Conservation (phyloP, 1,139 yeast genomes). For the Hansenula sp. region DNA sequence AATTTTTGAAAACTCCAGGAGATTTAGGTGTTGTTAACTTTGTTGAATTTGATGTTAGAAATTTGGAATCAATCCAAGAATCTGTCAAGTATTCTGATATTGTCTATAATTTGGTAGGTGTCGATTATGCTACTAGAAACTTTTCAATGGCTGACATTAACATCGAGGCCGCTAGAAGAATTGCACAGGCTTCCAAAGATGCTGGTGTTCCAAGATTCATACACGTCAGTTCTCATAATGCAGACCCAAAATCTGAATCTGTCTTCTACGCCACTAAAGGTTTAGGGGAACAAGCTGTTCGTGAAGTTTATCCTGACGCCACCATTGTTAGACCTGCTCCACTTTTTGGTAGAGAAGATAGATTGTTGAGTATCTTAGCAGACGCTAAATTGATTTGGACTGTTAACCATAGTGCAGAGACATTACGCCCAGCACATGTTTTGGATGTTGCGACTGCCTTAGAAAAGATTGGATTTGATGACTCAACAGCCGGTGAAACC, state of each 20-base stretch:
- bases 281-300: conserved; percentile 68
- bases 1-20: conserved; percentile 79
- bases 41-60: conserved; percentile 80
- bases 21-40: conserved; percentile 86
- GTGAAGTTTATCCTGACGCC: conserved; percentile 64
- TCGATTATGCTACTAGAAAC: conserved; percentile 75
- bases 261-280: conserved; percentile 79
- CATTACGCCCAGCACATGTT: conserved; percentile 70
- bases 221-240: conserved; percentile 80
- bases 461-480: conserved; percentile 78
- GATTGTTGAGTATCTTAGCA: conserved; percentile 61
- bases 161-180: conserved; percentile 73
- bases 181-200: conserved; percentile 68
- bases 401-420: conserved; percentile 61
- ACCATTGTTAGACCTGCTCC: conserved; percentile 88
- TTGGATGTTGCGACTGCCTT: conserved; percentile 75
- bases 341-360: conserved; percentile 74
- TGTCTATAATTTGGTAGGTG: conserved; percentile 77
- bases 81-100: conserved; percentile 80
- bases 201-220: conserved; percentile 72
- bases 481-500: conserved; percentile 71
- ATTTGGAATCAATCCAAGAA: conserved; percentile 70
- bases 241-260: conserved; percentile 64
- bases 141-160: conserved; percentile 80
- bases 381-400: conserved; percentile 49